Evolutionary conservation across 352 stramenopile species (phyloP).

Genomic region (Elongisporangium senticosum): DNA sequence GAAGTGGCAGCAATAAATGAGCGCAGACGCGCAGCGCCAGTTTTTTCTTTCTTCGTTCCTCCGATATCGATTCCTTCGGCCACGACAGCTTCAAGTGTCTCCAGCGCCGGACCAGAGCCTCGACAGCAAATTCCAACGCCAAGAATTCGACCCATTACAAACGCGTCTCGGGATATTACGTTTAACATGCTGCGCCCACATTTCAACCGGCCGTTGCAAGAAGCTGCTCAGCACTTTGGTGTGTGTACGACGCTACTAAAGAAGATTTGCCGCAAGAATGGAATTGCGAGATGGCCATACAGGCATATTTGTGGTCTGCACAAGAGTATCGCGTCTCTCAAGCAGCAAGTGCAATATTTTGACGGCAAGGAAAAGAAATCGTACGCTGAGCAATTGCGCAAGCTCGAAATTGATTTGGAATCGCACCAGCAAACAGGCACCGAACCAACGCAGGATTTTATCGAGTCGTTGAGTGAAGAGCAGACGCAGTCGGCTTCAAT

Average conservation of each 20-base stretch:
- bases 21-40: background rate
- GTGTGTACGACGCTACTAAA: slow-evolving; percentile 66
- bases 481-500: background rate
- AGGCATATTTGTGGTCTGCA: slow-evolving; percentile 47
- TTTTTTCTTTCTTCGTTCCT: background rate
- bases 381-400: slow-evolving; percentile 41
- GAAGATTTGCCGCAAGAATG: slow-evolving; percentile 60
- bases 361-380: slow-evolving; percentile 45
- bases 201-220: slow-evolving; percentile 50
- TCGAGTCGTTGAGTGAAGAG: slow-evolving; percentile 13
- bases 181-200: slow-evolving; percentile 51
- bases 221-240: slow-evolving; percentile 44
- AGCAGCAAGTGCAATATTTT: slow-evolving; percentile 58
- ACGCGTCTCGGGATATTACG: slow-evolving; percentile 43
- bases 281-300: slow-evolving; percentile 58
- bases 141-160: slow-evolving; percentile 25
- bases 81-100: background rate
- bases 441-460: slow-evolving; percentile 24
- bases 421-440: slow-evolving; percentile 41
- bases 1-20: background rate
- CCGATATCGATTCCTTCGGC: background rate
- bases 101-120: background rate
- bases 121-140: background rate
- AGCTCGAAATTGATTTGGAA: slow-evolving; percentile 33
- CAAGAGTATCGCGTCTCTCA: slow-evolving; percentile 56